Evolutionary conservation across 2,329 filamentous ascomycete genomes (phyloP).

Genomic region (Cyphellophora europaea): DNA sequence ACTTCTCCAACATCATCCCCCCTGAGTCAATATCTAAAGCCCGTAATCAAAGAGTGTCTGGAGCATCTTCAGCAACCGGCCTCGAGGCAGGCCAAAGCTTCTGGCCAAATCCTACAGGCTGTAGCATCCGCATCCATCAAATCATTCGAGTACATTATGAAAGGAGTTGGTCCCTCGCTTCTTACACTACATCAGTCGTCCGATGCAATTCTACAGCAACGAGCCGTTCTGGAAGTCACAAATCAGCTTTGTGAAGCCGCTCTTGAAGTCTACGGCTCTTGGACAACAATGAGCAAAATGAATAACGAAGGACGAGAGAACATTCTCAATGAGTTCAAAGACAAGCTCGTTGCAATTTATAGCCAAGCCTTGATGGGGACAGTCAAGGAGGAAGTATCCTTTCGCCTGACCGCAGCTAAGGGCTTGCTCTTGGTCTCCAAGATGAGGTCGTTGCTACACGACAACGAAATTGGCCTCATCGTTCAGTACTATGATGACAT

Average conservation of each 20-base stretch:
- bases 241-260: constrained; percentile 51
- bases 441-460: constrained; percentile 37
- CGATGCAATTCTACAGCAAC: constrained; percentile 52
- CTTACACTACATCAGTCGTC: constrained; percentile 52
- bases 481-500: constrained; percentile 52
- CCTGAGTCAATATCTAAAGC: constrained; percentile 46
- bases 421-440: constrained; percentile 38
- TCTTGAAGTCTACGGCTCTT: constrained; percentile 46
- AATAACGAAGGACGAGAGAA: constrained; percentile 27
- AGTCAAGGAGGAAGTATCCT: constrained; percentile 41
- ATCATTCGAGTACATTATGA: constrained; percentile 46
- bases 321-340: constrained; percentile 38
- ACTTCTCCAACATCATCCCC: constrained; percentile 29
- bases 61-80: constrained; percentile 60
- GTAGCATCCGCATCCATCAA: constrained; percentile 46
- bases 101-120: constrained; percentile 50
- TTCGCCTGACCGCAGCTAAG: constrained; percentile 38
- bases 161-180: constrained; percentile 47
- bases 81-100: constrained; percentile 57
- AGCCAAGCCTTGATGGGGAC: constrained; percentile 44
- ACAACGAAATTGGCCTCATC: constrained; percentile 43
- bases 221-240: constrained; percentile 53
- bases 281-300: constrained; percentile 35
- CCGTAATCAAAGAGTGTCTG: constrained; percentile 57
- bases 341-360: constrained; percentile 45